These are phyloP conservation scores for Emmonsia crescens DNA, from an alignment of 2,329 filamentous ascomycete genomes.

Conservation along the genomic window DNA sequence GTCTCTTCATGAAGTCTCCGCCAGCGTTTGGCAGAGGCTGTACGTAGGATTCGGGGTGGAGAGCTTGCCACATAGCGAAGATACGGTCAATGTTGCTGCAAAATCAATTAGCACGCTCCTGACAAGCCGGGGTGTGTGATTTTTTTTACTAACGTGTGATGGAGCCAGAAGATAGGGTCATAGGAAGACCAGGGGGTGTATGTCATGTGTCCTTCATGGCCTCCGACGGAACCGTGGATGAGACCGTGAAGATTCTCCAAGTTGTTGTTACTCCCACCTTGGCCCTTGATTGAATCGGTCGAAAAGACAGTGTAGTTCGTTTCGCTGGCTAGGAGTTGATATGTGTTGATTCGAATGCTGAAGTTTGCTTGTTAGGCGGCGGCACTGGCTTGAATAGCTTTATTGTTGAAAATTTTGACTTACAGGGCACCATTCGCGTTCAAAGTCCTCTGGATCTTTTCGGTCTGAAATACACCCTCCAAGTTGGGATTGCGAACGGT, in stretches of 20 bases:
- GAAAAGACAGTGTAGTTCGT: constrained; percentile 20
- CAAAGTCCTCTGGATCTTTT: constrained; percentile 12
- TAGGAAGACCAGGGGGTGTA: constrained; percentile 64
- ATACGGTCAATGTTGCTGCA: constrained; percentile 59
- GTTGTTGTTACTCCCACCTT: constrained; percentile 15
- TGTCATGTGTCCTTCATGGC: constrained; percentile 55
- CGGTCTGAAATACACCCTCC: constrained; percentile 10
- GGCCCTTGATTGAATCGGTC: constrained; percentile 12
- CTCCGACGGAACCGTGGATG: constrained; percentile 45
- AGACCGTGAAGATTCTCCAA: constrained; percentile 39
- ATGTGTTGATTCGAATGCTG: constrained; percentile 18
- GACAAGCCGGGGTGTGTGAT: not conserved
- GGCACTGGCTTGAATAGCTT: not conserved
- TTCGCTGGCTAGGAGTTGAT: constrained; percentile 19
- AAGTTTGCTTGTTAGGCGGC: not conserved
- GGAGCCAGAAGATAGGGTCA: constrained; percentile 69
- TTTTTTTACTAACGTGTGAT: constrained; percentile 43
- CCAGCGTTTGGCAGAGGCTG: constrained; percentile 44
- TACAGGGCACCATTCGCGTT: constrained; percentile 16
- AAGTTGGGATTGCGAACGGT: constrained; percentile 15
- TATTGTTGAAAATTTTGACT: not conserved
- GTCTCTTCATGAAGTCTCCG: constrained; percentile 50
- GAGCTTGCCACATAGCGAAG: constrained; percentile 64
- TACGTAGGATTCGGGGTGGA: constrained; percentile 60
- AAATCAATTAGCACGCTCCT: not conserved